A percentile compares a stretch with the other conserved stretches of the same genome.
Conservation (phyloP, 257 asterid species). For the Lantana camara region DNA sequence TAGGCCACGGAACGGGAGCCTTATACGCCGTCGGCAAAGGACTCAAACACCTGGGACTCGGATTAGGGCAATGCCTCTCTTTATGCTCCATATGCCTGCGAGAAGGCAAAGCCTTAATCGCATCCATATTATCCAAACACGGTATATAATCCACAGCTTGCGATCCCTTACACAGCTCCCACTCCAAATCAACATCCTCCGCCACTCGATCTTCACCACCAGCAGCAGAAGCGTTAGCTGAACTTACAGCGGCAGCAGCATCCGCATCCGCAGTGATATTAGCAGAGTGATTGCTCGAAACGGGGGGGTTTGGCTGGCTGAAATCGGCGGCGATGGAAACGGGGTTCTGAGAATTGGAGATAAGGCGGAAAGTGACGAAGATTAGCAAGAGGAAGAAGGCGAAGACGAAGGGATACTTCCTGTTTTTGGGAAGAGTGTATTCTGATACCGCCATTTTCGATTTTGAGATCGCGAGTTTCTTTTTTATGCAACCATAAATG, state of each 20-base stretch:
- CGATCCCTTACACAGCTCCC: conserved; percentile 54
- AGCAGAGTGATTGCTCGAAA: not conserved
- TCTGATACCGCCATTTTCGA: conserved; percentile 38
- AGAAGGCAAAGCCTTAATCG: conserved; percentile 46
- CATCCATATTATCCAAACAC: conserved; percentile 67
- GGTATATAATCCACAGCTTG: conserved; percentile 63
- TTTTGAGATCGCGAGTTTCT: not conserved
- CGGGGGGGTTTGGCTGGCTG: not conserved
- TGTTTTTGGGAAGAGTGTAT: conserved; percentile 42
- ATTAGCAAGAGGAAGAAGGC: conserved; percentile 45
- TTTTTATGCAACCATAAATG: not conserved
- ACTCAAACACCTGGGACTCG: conserved; percentile 60
- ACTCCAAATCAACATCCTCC: conserved; percentile 22
- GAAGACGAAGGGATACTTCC: conserved; percentile 55
- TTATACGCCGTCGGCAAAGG: conserved; percentile 64
- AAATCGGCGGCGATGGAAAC: conserved; percentile 32
- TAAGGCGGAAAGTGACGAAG: conserved; percentile 42
- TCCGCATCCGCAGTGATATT: not conserved
- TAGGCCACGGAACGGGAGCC: conserved; percentile 75
- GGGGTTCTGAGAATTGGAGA: conserved; percentile 48
- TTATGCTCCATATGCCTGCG: conserved; percentile 72
- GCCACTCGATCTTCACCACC: conserved; percentile 14
- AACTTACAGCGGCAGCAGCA: not conserved
- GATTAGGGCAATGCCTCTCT: conserved; percentile 75
- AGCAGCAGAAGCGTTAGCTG: not conserved